A percentile compares a stretch with the other conserved stretches of the same genome.
Conservation (phyloP, 192 early-diverging fungal species). For the Gryganskiella cystojenkinii region DNA sequence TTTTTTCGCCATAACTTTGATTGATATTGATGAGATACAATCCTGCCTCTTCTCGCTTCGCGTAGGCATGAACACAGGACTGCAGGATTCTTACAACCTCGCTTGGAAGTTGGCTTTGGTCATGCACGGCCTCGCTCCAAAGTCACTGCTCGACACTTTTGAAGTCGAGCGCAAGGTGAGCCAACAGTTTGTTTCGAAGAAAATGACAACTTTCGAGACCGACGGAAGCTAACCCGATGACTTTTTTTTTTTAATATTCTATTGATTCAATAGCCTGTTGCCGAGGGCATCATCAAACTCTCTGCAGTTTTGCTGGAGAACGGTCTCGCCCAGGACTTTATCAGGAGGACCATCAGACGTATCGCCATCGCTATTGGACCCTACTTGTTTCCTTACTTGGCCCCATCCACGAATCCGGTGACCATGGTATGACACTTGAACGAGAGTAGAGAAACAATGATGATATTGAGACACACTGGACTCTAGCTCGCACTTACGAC, state of each 20-base stretch:
- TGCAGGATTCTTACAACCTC: slow-evolving; percentile 59
- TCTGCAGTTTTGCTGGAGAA: slow-evolving; percentile 13
- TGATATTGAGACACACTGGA: no score
- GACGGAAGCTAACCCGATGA: not conserved
- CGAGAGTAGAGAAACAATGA: no score
- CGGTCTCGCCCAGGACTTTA: slow-evolving; percentile 20
- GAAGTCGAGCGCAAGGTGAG: slow-evolving; percentile 38
- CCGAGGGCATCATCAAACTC: slow-evolving; percentile 33
- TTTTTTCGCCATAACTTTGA: not conserved
- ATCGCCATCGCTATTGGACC: slow-evolving; percentile 25
- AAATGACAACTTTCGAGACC: not conserved
- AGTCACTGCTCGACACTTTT: slow-evolving; percentile 24
- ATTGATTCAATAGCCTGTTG: slow-evolving; percentile 47
- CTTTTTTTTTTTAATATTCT: no score
- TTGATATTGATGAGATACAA: not conserved
- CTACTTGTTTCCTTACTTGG: slow-evolving; percentile 33
- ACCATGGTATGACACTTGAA: slow-evolving; percentile 23
- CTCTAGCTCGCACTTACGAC: no score
- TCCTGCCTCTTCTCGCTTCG: no score
- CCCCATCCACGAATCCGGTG: slow-evolving; percentile 13
- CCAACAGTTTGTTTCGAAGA: no score
- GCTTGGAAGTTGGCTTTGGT: slow-evolving; percentile 59
- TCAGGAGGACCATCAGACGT: slow-evolving; percentile 12
- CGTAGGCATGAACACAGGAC: slow-evolving; percentile 54
- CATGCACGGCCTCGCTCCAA: slow-evolving; percentile 38